These are phyloP conservation scores for Xerocomellus dryophilus DNA, from an alignment of 768 basidiomycete genomes.

Conservation along the genomic window DNA sequence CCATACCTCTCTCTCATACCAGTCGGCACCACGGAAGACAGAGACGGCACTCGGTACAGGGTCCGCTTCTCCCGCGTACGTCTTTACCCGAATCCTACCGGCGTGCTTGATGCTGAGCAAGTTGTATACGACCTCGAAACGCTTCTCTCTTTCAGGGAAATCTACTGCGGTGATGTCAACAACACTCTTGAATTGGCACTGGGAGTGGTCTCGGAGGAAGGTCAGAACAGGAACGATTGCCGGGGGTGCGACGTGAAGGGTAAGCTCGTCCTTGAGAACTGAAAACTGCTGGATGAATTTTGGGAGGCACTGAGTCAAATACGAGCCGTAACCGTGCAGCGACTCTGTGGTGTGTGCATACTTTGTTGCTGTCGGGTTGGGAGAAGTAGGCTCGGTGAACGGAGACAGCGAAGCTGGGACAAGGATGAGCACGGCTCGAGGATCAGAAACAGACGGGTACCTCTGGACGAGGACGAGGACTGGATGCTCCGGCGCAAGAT, in stretches of 20 bases:
- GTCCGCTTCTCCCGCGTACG: conserved; percentile 91
- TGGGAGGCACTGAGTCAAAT: conserved; percentile 88
- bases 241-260: conserved; percentile 80
- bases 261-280: conserved; percentile 92
- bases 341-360: conserved; percentile 72
- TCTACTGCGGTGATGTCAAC: conserved; percentile 97
- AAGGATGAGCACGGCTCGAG: conserved; percentile 8
- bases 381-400: conserved; percentile 85
- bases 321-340: conserved; percentile 90
- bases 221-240: conserved; percentile 81
- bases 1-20: conserved; percentile 99
- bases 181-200: conserved; percentile 88
- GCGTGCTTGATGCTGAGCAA: conserved; percentile 76
- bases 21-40: conserved; percentile 89
- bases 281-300: conserved; percentile 99
- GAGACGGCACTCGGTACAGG: conserved; percentile 80
- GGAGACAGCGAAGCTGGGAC: conserved; percentile 64
- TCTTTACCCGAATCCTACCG: conserved; percentile 93
- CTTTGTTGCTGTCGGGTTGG: conserved; percentile 74
- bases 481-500: conserved; percentile 44
- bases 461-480: conserved; percentile 46
- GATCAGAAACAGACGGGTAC: conserved; percentile 28
- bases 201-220: conserved; percentile 92
- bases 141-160: conserved; percentile 87
- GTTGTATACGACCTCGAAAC: conserved; percentile 98